Conservation (phyloP, 1,284 basidiomycete species). For the Calocybe gambosa region DNA sequence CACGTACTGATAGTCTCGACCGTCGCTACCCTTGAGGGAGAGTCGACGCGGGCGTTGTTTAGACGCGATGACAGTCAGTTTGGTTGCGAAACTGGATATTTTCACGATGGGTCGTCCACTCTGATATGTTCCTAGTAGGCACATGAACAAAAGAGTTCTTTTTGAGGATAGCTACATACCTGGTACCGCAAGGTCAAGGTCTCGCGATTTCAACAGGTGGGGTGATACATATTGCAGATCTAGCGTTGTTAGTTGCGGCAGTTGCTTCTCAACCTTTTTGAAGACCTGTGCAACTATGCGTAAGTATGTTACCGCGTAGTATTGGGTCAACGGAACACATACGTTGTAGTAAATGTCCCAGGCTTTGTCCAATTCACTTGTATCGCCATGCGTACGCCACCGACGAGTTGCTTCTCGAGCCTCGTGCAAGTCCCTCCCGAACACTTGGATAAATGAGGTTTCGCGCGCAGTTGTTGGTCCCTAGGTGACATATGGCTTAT, state of each 20-base stretch:
- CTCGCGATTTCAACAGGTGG: constrained; percentile 81
- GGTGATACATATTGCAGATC: constrained; percentile 99
- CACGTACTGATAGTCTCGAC: constrained; percentile 88
- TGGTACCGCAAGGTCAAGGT: constrained; percentile 92
- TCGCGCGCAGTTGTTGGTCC: constrained; percentile 93
- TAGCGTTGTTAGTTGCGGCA: constrained; percentile 85
- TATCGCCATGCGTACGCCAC: constrained; percentile 85
- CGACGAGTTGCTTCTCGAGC: constrained; percentile 91
- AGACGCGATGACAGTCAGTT: constrained; percentile 91
- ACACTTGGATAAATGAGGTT: constrained; percentile 92
- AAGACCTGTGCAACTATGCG: constrained; percentile 62
- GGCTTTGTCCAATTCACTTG: constrained; percentile 92
- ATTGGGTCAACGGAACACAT: constrained; percentile 17
- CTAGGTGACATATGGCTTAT: constrained; percentile 42
- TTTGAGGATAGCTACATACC: constrained; percentile 40
- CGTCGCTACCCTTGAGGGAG: constrained; percentile 87
- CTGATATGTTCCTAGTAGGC: constrained; percentile 78
- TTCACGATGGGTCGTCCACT: constrained; percentile 83
- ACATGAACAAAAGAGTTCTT: background rate
- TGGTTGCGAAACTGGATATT: constrained; percentile 82
- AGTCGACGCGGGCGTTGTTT: constrained; percentile 95
- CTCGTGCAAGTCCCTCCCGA: constrained; percentile 89
- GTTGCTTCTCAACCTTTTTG: constrained; percentile 93
- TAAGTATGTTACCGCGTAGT: constrained; percentile 5
- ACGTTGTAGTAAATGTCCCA: constrained; percentile 98